phyloP scores from a whole-genome alignment of 1,139 yeast genomes.

The Groenewaldozyma auringiensis region DNA sequence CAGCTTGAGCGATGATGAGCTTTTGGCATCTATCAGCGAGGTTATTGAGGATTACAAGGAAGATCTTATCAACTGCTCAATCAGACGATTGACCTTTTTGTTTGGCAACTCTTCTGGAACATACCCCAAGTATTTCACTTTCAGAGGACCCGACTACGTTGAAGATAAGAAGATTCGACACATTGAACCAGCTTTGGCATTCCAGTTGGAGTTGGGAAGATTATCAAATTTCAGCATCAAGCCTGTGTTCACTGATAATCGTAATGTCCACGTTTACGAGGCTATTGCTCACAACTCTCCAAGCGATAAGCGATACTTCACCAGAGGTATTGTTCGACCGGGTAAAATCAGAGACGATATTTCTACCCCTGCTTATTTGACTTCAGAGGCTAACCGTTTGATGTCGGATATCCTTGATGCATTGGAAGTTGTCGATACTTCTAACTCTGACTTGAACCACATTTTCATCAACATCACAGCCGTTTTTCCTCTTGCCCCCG shows the following conservation, averaged over 20 bases:
- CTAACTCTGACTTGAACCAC: constrained; percentile 92
- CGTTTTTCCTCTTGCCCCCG: constrained; percentile 86
- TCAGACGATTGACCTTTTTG: constrained; percentile 90
- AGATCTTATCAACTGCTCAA: constrained; percentile 59
- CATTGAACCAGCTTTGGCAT: constrained; percentile 96
- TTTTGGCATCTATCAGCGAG: constrained; percentile 55
- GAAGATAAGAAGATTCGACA: constrained; percentile 88
- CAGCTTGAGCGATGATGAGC: constrained; percentile 60
- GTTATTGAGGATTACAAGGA: constrained; percentile 61
- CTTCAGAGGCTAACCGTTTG: constrained; percentile 91
- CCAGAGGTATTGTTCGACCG: constrained; percentile 94
- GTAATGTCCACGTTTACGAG: constrained; percentile 95
- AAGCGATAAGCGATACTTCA: constrained; percentile 89
- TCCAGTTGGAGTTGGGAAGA: constrained; percentile 92
- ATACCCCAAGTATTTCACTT: constrained; percentile 93
- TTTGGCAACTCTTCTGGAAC: constrained; percentile 76
- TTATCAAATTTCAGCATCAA: constrained; percentile 89
- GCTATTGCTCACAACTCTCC: constrained; percentile 93
- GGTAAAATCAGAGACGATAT: constrained; percentile 91
- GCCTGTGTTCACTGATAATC: constrained; percentile 92
- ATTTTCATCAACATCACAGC: constrained; percentile 95
- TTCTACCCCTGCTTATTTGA: constrained; percentile 85
- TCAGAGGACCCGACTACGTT: constrained; percentile 73
- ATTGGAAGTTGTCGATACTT: constrained; percentile 86
- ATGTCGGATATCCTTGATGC: constrained; percentile 95